Evolutionary conservation across 2,329 filamentous ascomycete species (phyloP).

Genomic region (Cyclaneusma minus): DNA sequence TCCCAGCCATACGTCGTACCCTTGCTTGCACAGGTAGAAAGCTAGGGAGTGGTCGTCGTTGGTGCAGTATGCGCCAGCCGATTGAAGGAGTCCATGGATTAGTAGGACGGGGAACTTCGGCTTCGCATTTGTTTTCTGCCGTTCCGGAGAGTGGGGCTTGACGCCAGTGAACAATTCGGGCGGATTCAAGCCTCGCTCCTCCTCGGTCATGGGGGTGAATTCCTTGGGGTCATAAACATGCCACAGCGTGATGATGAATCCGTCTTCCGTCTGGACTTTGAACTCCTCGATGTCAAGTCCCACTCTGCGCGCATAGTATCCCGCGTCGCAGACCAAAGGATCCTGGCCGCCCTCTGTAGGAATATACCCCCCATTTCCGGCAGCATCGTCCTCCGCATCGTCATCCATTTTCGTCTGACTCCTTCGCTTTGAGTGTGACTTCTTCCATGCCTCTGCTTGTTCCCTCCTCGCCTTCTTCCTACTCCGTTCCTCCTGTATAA

Average conservation of each 20-base stretch:
- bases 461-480: slow-evolving; percentile 39
- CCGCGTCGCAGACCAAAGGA: slow-evolving; percentile 60
- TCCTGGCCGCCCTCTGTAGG: slow-evolving; percentile 73
- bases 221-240: slow-evolving; percentile 78
- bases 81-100: slow-evolving; percentile 80
- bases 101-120: slow-evolving; percentile 71
- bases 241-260: slow-evolving; percentile 79
- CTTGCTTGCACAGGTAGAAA: slow-evolving; percentile 82
- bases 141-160: slow-evolving; percentile 18
- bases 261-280: slow-evolving; percentile 82
- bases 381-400: slow-evolving; percentile 23
- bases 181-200: slow-evolving; percentile 35
- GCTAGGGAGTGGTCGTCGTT: slow-evolving; percentile 84
- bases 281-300: slow-evolving; percentile 75
- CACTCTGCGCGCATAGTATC: slow-evolving; percentile 76
- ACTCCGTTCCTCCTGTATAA: slow-evolving; percentile 56
- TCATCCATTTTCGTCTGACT: slow-evolving; percentile 16
- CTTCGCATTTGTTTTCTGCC: slow-evolving; percentile 21
- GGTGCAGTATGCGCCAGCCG: slow-evolving; percentile 72
- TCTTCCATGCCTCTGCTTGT: slow-evolving; percentile 47
- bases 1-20: slow-evolving; percentile 90
- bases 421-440: slow-evolving; percentile 22
- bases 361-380: slow-evolving; percentile 32
- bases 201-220: slow-evolving; percentile 34
- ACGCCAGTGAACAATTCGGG: slow-evolving; percentile 44